Base-by-base conservation (phyloP, 2,329 filamentous ascomycete genomes). In the Botrytis squamosa region DNA sequence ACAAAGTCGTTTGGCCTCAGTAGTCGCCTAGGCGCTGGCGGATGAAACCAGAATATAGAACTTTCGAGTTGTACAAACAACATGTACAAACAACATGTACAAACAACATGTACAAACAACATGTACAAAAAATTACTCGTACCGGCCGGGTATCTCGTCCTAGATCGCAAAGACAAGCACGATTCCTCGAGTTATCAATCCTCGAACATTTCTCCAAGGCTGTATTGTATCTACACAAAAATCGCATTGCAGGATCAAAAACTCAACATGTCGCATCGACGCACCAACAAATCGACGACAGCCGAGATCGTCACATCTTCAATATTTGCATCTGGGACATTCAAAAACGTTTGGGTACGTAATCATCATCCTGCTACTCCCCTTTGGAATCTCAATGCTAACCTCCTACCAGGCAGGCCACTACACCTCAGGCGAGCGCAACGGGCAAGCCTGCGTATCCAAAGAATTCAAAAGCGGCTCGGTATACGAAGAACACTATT, bases 341-440 rank as follows among this genome's bases (percentile, higher is more conserved):
- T 74, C 60, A 74, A 74, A 29, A 63, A 74, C 42, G 73, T 74
- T 22, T 74, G 71, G 70, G 52, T 69, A 66, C 22, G 33, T 33
- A 8, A 16, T 63, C 2, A 18, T 25, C 38, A 22, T 10, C 6
- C 22, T 22, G 4, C 16, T 22, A 46, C 44, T 6, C 25, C 16
- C n/a, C 18, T 29, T 49, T 1, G 9, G 0, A 18, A 25, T 12
- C 10, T 10, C 18, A n/a, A 33, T 65, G 20, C 59, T 71, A 46
- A 71, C 25, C 16, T 64, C 1, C 33, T 2, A 9, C 16, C 10
- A 71, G 59, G 16, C 25, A 8, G 71, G 65, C 4, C 55, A 14
- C n/a, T 74, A 73, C 25, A 73, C 52, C 12, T 12, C 29, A 12
- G 73, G 71, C n/a, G 5, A 7, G 8, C 38, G 71, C n/a, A 29